Evolutionary conservation across 371 early-diverging fungal species (phyloP).

Genomic region (Cokeromyces recurvatus): DNA sequence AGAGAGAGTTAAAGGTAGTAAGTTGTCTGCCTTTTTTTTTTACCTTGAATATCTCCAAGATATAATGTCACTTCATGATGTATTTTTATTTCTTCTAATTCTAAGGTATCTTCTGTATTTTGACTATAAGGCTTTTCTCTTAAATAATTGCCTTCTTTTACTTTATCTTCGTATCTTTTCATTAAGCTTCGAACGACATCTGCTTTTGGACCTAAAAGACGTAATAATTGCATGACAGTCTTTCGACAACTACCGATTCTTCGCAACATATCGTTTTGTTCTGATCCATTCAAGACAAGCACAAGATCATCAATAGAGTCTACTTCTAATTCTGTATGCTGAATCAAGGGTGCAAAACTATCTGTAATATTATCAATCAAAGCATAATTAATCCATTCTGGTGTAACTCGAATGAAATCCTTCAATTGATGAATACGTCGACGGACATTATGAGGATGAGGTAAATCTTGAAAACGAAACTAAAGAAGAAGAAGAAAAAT

Average conservation of each 20-base stretch:
- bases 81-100: constrained; percentile 20
- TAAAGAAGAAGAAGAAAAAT: constrained; percentile 4
- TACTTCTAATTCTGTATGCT: constrained; percentile 79
- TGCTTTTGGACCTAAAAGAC: constrained; percentile 74
- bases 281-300: constrained; percentile 61
- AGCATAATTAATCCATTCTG: constrained; percentile 91
- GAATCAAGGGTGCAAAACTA: constrained; percentile 76
- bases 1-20: too few relatives aligned
- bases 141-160: constrained; percentile 30
- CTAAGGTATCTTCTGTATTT: not conserved
- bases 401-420: constrained; percentile 57
- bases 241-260: constrained; percentile 84
- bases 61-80: constrained; percentile 62
- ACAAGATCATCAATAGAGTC: constrained; percentile 92
- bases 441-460: constrained; percentile 61
- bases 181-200: constrained; percentile 76
- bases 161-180: constrained; percentile 54
- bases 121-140: not conserved
- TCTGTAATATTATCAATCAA: constrained; percentile 85
- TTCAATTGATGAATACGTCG: constrained; percentile 59
- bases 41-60: constrained; percentile 91
- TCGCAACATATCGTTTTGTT: constrained; percentile 84
- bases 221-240: constrained; percentile 71
- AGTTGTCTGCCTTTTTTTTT: constrained; percentile 35
- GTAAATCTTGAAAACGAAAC: constrained; percentile 60